phyloP scores from a whole-genome alignment of 2,329 filamentous ascomycete species.

The Aspergillus aculeatus region DNA sequence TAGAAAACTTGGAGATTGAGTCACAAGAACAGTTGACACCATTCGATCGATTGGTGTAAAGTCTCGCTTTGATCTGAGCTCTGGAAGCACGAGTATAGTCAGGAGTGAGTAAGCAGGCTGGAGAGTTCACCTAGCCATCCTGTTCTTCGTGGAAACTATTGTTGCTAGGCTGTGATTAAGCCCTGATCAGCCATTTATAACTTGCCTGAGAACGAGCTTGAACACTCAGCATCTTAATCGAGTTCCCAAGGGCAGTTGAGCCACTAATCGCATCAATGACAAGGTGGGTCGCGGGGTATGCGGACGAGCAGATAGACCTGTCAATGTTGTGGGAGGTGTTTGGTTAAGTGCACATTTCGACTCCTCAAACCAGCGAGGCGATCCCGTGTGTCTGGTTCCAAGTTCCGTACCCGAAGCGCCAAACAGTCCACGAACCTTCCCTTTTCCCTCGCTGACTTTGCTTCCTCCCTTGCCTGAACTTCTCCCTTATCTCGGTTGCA shows the following conservation, averaged over 20 bases:
- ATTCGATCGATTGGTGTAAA: no score
- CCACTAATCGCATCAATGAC: neutral
- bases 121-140: no score
- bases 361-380: conserved; percentile 8
- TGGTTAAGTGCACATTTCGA: no score
- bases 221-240: no score
- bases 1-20: neutral
- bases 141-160: no score
- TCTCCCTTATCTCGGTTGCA: neutral
- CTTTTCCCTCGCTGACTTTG: conserved; percentile 6
- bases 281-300: neutral
- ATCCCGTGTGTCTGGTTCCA: conserved; percentile 23
- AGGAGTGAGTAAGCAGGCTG: no score
- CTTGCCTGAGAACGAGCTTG: no score
- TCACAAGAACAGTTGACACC: neutral
- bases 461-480: neutral
- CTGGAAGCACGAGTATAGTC: no score
- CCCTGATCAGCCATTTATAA: no score
- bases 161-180: no score
- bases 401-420: conserved; percentile 22
- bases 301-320: neutral
- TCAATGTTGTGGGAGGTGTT: neutral
- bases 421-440: conserved; percentile 9
- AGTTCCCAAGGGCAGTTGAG: neutral
- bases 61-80: no score